phyloP scores from a whole-genome alignment of 179 eudicot genomes.

The Beta macrorhiza region DNA sequence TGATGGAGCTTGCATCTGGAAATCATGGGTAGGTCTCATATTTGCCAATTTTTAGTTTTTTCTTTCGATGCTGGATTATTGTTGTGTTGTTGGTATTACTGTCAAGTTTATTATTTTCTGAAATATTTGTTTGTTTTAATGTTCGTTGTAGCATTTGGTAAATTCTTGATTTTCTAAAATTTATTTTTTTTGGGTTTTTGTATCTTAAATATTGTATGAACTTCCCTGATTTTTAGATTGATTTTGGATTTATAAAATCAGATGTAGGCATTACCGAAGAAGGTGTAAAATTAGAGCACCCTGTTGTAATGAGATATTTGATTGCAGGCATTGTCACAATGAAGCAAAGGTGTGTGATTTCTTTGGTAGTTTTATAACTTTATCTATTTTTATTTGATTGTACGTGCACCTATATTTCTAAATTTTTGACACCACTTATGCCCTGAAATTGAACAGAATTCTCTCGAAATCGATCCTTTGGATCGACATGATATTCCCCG shows the following conservation, averaged over 20 bases:
- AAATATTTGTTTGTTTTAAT: not conserved
- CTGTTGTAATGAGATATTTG: conserved; percentile 39
- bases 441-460: conserved; percentile 36
- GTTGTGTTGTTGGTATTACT: too few relatives aligned
- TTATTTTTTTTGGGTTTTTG: not conserved
- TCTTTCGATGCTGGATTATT: too few relatives aligned
- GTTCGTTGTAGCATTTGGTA: not conserved
- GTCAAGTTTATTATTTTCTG: not conserved
- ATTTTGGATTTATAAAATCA: conserved; percentile 7
- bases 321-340: conserved; percentile 51
- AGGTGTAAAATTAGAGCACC: conserved; percentile 49
- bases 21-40: conserved; percentile 36
- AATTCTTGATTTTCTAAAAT: not conserved
- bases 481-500: conserved; percentile 55
- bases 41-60: not conserved
- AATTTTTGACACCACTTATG: not conserved
- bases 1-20: conserved; percentile 26
- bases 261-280: conserved; percentile 44
- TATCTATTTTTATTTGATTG: not conserved
- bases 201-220: too few relatives aligned
- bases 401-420: not conserved
- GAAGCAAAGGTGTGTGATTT: conserved; percentile 35
- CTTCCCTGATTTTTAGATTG: not conserved
- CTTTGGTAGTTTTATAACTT: not conserved
- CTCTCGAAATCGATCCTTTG: conserved; percentile 40